Evolutionary conservation across 768 basidiomycete species (phyloP), one percentile per base, ranked within the genome.

Genomic region (Suillus lakei): DNA sequence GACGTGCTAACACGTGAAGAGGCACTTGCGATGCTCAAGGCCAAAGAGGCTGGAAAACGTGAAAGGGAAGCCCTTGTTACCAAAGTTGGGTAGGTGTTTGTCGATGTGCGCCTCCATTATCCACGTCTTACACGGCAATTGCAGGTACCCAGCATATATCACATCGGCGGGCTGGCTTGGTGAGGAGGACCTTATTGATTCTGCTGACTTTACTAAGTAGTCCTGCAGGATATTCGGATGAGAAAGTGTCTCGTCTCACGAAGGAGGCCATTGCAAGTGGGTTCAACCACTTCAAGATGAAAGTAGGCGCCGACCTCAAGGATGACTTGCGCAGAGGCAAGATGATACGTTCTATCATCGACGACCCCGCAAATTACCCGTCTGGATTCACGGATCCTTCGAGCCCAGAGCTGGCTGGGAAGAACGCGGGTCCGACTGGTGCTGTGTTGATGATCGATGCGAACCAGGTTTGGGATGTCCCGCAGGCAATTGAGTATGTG

Each of bases 201-300:
- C 15, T n/a, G 15, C 28, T 58, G 30, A 54, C 46, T 9, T 41
- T 13, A 23, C 64, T 74, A 53, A 77, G 41, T 48, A 43, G 48
- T 66, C 13, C 15, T 32, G 60, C 30, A 88, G 92, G 95, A 3
- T 99, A 98, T 79, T 88, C 86, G 21, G 96, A 98, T 74, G 96
- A 97, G 75, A 98, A 98, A 74, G 88, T 99, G 30, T 85, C 88
- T 1, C 85, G 88, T 9, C 85, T 99, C 60, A 98, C 95, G 10
- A 89, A 88, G 72, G 93, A 96, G 73, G 93, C 95, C 38, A 83
- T 99, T 60, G 78, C 84, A 28, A 87, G 85, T 51, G 96, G 96
- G 26, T 99, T 99, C 86, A 97, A 94, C 80, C 96, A 98, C 80
- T 99, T 99, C 87, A 98, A 98, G 81, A 96, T 98, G 90, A 99